Evolutionary conservation across 495 filamentous ascomycete species (phyloP).

Genomic region (Rostrohypoxylon terebratum): DNA sequence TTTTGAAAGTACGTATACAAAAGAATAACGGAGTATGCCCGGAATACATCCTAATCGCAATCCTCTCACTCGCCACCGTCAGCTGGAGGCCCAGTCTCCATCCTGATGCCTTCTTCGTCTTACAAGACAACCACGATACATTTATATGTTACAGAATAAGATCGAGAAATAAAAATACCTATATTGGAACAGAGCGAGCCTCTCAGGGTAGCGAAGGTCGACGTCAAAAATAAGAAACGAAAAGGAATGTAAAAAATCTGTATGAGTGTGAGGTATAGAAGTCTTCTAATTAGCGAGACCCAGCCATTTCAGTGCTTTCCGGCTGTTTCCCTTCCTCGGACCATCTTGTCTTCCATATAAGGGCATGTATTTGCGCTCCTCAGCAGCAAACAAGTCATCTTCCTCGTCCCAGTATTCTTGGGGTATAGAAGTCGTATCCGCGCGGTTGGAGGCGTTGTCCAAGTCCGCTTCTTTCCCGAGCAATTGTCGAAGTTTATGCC

Average conservation of each 20-base stretch:
- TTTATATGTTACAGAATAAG: background rate
- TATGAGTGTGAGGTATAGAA: background rate
- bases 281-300: conserved; percentile 43
- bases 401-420: conserved; percentile 45
- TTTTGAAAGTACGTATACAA: background rate
- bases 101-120: background rate
- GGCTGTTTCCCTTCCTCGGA: conserved; percentile 46
- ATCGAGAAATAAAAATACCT: background rate
- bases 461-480: conserved; percentile 27
- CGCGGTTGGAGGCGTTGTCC: background rate
- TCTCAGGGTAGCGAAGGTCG: background rate
- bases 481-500: conserved; percentile 29
- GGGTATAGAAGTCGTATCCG: conserved; percentile 18
- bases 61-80: conserved; percentile 5
- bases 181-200: background rate
- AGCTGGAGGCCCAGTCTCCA: background rate
- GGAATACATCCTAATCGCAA: background rate
- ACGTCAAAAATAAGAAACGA: background rate
- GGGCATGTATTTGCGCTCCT: conserved; percentile 54
- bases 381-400: conserved; percentile 40
- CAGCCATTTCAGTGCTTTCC: conserved; percentile 54
- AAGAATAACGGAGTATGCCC: background rate
- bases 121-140: background rate
- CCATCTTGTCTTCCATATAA: conserved; percentile 40
- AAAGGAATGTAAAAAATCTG: background rate